Conservation (phyloP, 805 yeast species). For the Candida jianshihensis region DNA sequence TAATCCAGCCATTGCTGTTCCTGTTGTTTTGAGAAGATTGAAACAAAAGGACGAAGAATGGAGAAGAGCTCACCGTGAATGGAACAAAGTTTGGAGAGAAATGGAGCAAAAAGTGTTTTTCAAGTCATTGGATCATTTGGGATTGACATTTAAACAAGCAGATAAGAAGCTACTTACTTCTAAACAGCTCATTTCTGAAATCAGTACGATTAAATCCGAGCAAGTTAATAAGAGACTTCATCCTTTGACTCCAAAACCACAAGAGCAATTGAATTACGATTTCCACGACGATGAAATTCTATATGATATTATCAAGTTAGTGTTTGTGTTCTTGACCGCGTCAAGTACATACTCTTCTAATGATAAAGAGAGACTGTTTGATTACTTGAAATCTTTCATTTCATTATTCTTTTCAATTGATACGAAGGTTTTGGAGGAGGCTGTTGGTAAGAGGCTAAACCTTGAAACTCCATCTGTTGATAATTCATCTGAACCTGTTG, state of each 20-base stretch:
- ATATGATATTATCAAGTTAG: conserved; percentile 63
- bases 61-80: conserved; percentile 95
- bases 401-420: conserved; percentile 65
- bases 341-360: conserved; percentile 69
- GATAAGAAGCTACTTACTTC: conserved; percentile 89
- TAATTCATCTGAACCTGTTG: too few species aligned
- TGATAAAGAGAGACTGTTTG: conserved; percentile 72
- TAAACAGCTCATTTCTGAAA: conserved; percentile 84
- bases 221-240: conserved; percentile 81
- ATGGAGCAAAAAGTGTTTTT: conserved; percentile 91
- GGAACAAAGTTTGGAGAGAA: conserved; percentile 99
- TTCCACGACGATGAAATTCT: conserved; percentile 64
- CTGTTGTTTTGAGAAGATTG: conserved; percentile 83
- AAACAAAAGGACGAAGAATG: conserved; percentile 99
- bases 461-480: conserved; percentile 1
- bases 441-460: conserved; percentile 26
- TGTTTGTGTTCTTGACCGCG: conserved; percentile 58
- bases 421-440: conserved; percentile 38
- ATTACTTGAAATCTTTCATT: conserved; percentile 63
- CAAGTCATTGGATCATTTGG: conserved; percentile 91
- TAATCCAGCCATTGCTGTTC: conserved; percentile 91
- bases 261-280: conserved; percentile 56
- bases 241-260: conserved; percentile 84
- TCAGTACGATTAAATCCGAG: conserved; percentile 87
- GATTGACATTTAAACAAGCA: conserved; percentile 92